Base-by-base conservation (phyloP, 441 rosid species). In the Pelargonium citronellum region DNA sequence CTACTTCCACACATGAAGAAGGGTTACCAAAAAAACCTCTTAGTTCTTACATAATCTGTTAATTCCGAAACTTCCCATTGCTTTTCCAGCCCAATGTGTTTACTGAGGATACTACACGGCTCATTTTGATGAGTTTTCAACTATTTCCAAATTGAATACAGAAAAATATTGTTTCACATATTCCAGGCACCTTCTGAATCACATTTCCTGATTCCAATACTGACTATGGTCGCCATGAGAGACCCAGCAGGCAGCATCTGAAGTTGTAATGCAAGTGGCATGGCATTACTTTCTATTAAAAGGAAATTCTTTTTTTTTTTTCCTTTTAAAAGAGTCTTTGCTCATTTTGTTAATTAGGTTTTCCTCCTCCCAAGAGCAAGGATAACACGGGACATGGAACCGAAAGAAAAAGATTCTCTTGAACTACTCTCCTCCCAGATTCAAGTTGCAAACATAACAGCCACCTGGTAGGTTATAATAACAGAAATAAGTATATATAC, bases 261-360 rank as follows among this genome's bases (percentile, higher is more conserved):
- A 58, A 58, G 30, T 19, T 58, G 9, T 27, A 58, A 58, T 58
- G 63, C 63, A 58, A 55, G 60, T 13, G 60, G 62, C 2, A 16
- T 55, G 19, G 17, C 24, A 55, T 16, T 55, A 55, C 62, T 55
- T 55, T 55, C 17, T 55, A 17, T 22, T 27, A 10, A 19, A 58
- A 58, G 22, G 30, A 7, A 58, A 58, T 7, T 10, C 30, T 58
- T 58, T 58, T 58, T 3, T 3, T 27, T 30, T 30, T 30, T 30
- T 30, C 37, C 41, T 37, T 37, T 37, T 37, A 37, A 37, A 37
- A 20, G 10, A 58, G 6, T 58, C 61, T 19, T 53, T 15, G 30
- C 30, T 19, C 10, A 20, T 58, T 16, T 58, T 24, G 22, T 55
- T 30, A 30, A 30, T 30, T 55, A 55, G 62, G 19, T 55, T 55